Base-by-base conservation (phyloP, 371 early-diverging fungal species). In the Lichtheimia ornata region DNA sequence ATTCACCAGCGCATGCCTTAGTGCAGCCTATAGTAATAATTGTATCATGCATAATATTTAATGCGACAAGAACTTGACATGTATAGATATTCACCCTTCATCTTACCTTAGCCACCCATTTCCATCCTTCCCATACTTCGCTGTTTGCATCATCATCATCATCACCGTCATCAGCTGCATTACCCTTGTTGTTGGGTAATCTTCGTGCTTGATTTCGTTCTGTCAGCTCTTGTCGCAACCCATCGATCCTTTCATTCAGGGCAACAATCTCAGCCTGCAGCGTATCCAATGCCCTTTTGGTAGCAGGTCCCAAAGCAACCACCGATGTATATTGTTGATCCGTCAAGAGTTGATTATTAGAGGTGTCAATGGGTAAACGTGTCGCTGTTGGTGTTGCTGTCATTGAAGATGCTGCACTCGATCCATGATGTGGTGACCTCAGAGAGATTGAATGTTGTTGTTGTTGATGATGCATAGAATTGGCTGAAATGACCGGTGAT, bases 211-310 rank as follows among this genome's bases (percentile, higher is more conserved):
- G 53, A 28, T 53, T 52, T 11, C 61, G 61, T 15, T 61, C 61
- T 9, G 45, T 44, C 28, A 79, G 56, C 41, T 79, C 80, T 35
- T 69, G 69, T 56, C 73, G 65, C 14, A 79, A 47, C 2, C 69
- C 73, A 64, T 82, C 72, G 20, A 82, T 70, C 17, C 78, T 63
- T 50, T 77, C 79, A 59, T 79, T 79, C 54, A 82, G 56, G 3
- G 74, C 72, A 18, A 72, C 61, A 30, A 79, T 72, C 55, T 82
- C 78, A 7, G 67, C 51, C 40, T 82, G 76, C 18, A 79, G 57
- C 2, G 70, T 61, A 45, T 77, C 80, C 25, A 82, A 57, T 15
- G 78, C 78, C 22, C 67, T 58, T 58, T 77, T 75, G 1, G 74
- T 72, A 4, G 75, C 79, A 15, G 73, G 78, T 4, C 78, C 75